Base-by-base conservation (phyloP, 116 monocot species). In the Iris pallida region DNA sequence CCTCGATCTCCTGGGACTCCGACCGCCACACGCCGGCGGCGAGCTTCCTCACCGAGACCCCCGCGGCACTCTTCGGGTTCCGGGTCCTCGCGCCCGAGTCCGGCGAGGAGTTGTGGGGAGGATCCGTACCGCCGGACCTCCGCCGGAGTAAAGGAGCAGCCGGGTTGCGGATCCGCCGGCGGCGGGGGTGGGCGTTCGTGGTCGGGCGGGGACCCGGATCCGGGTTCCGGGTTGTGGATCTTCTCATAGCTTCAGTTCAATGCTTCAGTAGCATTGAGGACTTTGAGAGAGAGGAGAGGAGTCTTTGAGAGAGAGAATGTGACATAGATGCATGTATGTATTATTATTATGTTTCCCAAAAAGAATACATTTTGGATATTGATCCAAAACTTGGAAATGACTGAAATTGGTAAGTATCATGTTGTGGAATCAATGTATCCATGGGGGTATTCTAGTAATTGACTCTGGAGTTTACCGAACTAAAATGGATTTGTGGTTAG, bases 21-120 rank as follows among this genome's bases (percentile, higher is more conserved):
- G 53, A 53, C 53, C 75, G 82, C 94, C 94, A 94, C 30, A 94
- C 57, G 61, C 77, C 89, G 0, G 92, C 83, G 16, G 89, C 92
- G 15, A 96, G 84, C 74, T 77, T 85, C 66, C 74, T 66, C 17
- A 49, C 58, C 30, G 74, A 65, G 4, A 74, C 57, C 14, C 7
- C 16, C 48, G 4, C 67, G 30, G 30, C 41, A 16, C 30, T 30
- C 30, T 30, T 30, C 30, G 30, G 30, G 30, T 42, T 55, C 30
- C 41, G 5, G 30, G 30, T 8, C 16, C n/a, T 20, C 52, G 20
- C 7, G 30, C 30, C 30, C 30, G 30, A 30, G 30, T 11, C 72
- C 41, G 57, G 19, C 12, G 46, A 12, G n/a, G 69, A 69, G 63
- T 7, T 45, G 53, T 61, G 51, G 53, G 14, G 14, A 53, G 48